Percentiles rank a stretch among this genome's conserved stretches.
Evolutionary conservation across 331 rosid genomes (phyloP).

Genomic region (Malus hybrid): DNA sequence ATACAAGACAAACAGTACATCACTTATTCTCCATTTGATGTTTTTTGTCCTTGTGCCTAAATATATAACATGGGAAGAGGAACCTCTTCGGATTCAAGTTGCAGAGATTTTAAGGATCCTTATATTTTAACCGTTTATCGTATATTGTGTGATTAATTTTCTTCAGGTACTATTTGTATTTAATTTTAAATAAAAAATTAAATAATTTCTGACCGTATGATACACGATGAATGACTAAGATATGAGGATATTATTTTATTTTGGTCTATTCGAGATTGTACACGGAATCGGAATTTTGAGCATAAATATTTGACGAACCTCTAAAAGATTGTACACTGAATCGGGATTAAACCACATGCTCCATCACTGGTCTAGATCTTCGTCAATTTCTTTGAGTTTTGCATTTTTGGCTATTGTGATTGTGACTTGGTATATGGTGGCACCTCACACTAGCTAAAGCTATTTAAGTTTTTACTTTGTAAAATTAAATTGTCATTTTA

Average conservation of each 20-base stretch:
- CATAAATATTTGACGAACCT: rapidly evolving
- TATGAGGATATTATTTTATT: no score
- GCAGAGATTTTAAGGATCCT: rapidly evolving
- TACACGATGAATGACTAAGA: no score
- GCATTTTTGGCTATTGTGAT: neutral
- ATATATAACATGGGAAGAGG: neutral
- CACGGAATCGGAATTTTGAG: neutral
- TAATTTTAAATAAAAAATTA: no score
- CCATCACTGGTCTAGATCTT: neutral
- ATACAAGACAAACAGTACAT: neutral
- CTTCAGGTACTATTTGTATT: no score
- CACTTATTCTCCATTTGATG: neutral
- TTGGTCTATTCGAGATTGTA: no score
- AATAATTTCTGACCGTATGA: rapidly evolving
- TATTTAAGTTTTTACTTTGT: no score
- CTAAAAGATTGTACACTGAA: no score
- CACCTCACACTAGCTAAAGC: neutral
- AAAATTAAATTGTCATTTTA: neutral
- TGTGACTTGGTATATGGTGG: no score
- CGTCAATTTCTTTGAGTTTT: no score
- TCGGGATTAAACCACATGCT: neutral
- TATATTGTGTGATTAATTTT: no score
- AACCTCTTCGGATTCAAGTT: no score
- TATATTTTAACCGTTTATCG: rapidly evolving
- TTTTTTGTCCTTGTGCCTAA: neutral